phyloP scores from a whole-genome alignment of 2,329 filamentous ascomycete genomes.

The Monosporascus sp. region DNA sequence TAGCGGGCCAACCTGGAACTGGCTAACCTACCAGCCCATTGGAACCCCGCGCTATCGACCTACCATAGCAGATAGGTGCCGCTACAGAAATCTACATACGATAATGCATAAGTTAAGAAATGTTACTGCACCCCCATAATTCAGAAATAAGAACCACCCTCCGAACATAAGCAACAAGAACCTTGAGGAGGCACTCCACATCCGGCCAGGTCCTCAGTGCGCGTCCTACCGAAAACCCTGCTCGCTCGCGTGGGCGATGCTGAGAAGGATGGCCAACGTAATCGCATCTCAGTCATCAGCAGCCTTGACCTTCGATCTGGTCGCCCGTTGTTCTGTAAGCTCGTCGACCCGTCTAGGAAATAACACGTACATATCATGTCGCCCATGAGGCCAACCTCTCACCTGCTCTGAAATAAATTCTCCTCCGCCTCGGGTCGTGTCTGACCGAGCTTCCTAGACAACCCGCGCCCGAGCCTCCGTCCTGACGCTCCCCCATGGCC shows the following conservation, averaged over 20 bases:
- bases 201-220: background rate
- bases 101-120: background rate
- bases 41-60: too few relatives aligned
- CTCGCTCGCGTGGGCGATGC: constrained; percentile 6
- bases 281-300: constrained; percentile 47
- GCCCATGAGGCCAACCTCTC: background rate
- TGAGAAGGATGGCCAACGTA: constrained; percentile 42
- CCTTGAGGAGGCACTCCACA: background rate
- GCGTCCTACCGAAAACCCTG: background rate
- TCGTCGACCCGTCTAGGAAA: constrained; percentile 1
- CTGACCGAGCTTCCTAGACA: constrained; percentile 52
- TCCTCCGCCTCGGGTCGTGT: background rate
- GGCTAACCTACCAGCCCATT: too few relatives aligned
- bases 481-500: constrained; percentile 84
- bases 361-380: too few relatives aligned
- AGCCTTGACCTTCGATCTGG: constrained; percentile 72
- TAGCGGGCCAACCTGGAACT: too few relatives aligned
- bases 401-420: background rate
- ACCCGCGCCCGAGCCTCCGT: constrained; percentile 89
- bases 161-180: background rate
- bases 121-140: background rate
- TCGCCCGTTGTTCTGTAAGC: constrained; percentile 75
- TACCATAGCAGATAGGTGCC: too few relatives aligned
- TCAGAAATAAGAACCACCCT: background rate
- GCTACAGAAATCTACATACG: too few relatives aligned